A percentile compares a stretch with the other conserved stretches of the same genome.
Evolutionary conservation across 2,329 filamentous ascomycete genomes (phyloP).

Genomic region (Fusarium torreyae): DNA sequence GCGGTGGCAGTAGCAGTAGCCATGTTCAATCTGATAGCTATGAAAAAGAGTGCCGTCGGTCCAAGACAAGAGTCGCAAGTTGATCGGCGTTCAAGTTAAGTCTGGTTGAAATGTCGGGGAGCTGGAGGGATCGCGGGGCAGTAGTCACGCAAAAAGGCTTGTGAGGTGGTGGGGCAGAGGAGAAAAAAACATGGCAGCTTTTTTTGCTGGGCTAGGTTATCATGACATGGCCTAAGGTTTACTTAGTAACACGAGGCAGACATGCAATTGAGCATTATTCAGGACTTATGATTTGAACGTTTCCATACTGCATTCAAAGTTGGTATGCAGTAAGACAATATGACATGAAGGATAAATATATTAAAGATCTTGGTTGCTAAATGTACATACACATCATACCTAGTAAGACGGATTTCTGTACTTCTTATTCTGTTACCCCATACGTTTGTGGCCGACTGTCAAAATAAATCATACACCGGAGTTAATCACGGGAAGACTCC

Average conservation of each 20-base stretch:
- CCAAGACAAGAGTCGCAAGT: neutral
- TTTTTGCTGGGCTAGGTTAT: conserved; percentile 14
- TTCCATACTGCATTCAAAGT: no score
- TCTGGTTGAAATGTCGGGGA: conserved; percentile 15
- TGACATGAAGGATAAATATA: neutral
- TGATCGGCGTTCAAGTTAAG: neutral
- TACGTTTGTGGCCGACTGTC: neutral
- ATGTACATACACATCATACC: no score
- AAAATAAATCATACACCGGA: conserved; percentile 24
- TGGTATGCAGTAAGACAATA: no score
- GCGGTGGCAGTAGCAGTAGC: conserved; percentile 43
- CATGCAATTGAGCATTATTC: neutral
- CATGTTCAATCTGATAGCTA: conserved; percentile 33
- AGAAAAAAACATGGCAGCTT: conserved; percentile 5
- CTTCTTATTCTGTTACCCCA: conserved; percentile 17
- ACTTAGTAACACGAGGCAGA: no score
- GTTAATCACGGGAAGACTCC: neutral
- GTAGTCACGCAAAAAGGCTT: conserved; percentile 37
- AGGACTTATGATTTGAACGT: no score
- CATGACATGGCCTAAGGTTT: conserved; percentile 20
- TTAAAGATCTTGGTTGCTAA: neutral
- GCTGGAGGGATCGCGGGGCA: conserved; percentile 43
- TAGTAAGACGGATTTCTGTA: neutral
- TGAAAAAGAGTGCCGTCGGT: neutral
- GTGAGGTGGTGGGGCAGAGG: conserved; percentile 29